Evolutionary conservation across 345 rosid species (phyloP), one percentile per base, ranked within the genome.

Genomic region (Moricandia arvensis): DNA sequence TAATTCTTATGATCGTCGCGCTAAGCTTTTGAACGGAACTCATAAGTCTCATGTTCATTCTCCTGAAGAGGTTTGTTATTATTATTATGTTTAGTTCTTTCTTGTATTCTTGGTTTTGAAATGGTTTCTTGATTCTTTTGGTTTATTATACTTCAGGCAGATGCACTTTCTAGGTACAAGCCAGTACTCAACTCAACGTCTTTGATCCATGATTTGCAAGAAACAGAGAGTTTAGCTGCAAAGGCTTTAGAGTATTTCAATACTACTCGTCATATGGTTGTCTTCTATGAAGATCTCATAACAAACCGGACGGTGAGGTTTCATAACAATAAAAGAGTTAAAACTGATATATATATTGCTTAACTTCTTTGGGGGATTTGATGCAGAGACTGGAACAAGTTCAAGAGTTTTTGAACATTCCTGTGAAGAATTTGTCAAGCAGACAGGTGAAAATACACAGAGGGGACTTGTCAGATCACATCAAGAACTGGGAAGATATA

Each of bases 11-110:
- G 99, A 95, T 57, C 92, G 89, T 27, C 60, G 82, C 55, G 97
- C 97, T 54, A 95, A 90, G 86, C 77, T 88, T 62, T 82, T 95
- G 84, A 92, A 95, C 79, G 99, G 99, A 63, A 90, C 91, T 64
- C 99, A 95, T 75, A 90, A 90, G 83, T 89, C 99, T 79, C 99
- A 95, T 80, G 99, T 95, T 75, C 99, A 95, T 84, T 90, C 96
- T n/a, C 66, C 31, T 7, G 83, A 87, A 81, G 99, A 95, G 97
- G 99, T 95, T 64, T 47, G 1, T 5, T 65, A 3, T 35, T 7
- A 30, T 45, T 4, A 16, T 47, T 38, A 51, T 66, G 31, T 51
- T 15, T 54, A 8, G 16, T 17, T 61, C n/a, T 9, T 13, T 43
- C 41, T 38, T 15, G 26, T 15, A 51, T 54, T 59, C 63, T 75